Evolutionary conservation across 2,329 filamentous ascomycete genomes (phyloP), one percentile per base, ranked within the genome.

Genomic region (Xenosphaeropsis pyriputrescens): DNA sequence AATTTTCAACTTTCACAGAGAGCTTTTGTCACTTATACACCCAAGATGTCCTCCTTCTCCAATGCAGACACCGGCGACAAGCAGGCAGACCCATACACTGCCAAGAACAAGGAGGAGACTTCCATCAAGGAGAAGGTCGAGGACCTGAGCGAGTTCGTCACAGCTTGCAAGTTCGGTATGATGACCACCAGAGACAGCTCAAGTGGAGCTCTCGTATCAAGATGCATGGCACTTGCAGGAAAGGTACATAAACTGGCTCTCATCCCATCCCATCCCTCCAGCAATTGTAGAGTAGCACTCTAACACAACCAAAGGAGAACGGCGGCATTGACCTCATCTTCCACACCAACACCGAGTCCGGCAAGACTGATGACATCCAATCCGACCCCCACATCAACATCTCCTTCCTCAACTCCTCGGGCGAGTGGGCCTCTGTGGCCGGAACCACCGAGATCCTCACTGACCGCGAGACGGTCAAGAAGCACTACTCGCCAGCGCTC

Each of bases 351-450:
- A 86, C 84, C 44, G 82, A 89, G 56, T 86, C 83, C 8, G 76
- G 84, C 61, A 93, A 94, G 68, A 86, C 84, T 5, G 72, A 85
- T 57, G 85, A 93, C 52, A 69, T 93, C 32, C 66, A 72, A 40
- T 64, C 66, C 40, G 78, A 93, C 57, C 64, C 78, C 0, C 71
- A 83, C 48, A 70, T 86, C 63, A 93, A 93, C 63, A 69, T 93
- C 46, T 73, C 79, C 35, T 93, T 93, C 66, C 67, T 89, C 48
- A 80, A 81, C 56, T 58, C 60, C 46, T 72, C 73, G 2, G 84
- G 85, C 47, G 78, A 89, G 57, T 94, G 86, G 86, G 85, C 85
- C 1, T 91, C 83, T 2, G 65, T 93, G 43, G 81, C 81, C n/a
- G 86, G 86, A 36, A 68, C 65, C 1, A 78, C 83, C 1, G 63